Evolutionary conservation across 352 stramenopile species (phyloP), one percentile per base, ranked within the genome.

Genomic region (Bremia lactucae): DNA sequence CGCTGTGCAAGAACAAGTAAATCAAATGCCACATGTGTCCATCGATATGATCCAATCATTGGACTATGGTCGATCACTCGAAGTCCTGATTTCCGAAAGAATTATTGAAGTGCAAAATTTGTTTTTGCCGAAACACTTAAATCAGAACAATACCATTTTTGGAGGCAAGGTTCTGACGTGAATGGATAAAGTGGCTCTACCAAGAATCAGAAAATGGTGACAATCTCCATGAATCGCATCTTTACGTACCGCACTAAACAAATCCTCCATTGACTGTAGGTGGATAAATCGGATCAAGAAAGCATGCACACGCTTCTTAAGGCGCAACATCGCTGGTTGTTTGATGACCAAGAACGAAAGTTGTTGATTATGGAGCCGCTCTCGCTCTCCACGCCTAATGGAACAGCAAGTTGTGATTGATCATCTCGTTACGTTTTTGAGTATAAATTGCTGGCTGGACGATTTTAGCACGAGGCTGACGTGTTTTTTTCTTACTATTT

Each of bases 281-380:
- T 83, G 21, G 70, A 85, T 31, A 70, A 85, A 46, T 50, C 42
- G 26, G 67, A 82, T 52, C 72, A 85, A 41, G 66, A 70, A 16
- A 76, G 67, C 42, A 85, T 85, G 72, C 65, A 61, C 8, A 62
- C 59, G 26, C 42, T 83, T 37, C 63, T 86, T 31, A 86, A 86
- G 54, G 73, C 73, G 20, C 73, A 86, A 44, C 62, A 83, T 39
- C 73, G 71, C 13, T 83, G 68, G 73, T 43, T 71, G 15, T 86
- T 86, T 34, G 71, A 86, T 22, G 64, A 80, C 35, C 64, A 83
- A 49, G 74, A 83, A 38, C 64, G 68, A 44, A 62, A 80, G 37
- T 34, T 87, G 43, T 45, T 75, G 28, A 65, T 55, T 4, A 53
- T 87, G 8, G 54, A 79, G 49, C 74, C 74, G 23, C 65, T 87